Base-by-base conservation (phyloP, 129 eudicot genomes). In the carrot (Daucus carota) region DNA sequence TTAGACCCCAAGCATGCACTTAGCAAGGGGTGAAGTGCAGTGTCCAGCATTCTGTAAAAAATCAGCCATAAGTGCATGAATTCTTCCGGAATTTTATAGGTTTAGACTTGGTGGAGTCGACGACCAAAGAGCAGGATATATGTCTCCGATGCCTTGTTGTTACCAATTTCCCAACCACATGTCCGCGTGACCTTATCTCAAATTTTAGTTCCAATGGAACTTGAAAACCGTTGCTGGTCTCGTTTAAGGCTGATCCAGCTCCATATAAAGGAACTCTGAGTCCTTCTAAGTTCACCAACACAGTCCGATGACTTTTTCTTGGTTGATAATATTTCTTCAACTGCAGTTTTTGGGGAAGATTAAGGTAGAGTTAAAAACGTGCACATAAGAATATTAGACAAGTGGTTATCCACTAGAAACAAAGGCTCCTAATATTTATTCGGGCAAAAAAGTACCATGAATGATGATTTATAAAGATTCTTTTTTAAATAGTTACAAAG, bases 151-250 rank as follows among this genome's bases (percentile, higher is more conserved):
- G 96, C 83, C 79, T 89, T 2, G 94, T 89, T 34, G 82, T 91
- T 72, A 94, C 99, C 75, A 94, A 73, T 69, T 94, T 94, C 38
- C 99, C 99, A 1, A 94, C 96, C 65, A 94, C 96, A 47, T 94
- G 88, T 22, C 99, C 99, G 67, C 84, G 77, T 9, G 99, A 74
- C 41, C 76, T 82, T 54, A 94, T 57, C 73, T 86, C 90, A 74
- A 94, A 89, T 78, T 91, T 80, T 34, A 94, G 80, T 24, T 68
- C 89, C 75, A 91, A 66, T 11, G 97, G 97, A 67, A 91, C 85
- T 75, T 86, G 80, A 45, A 88, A 85, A 24, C 77, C 87, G 29
- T 79, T 85, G 36, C 68, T 74, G 59, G 77, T 68, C 11, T 85
- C 24, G 6, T 73, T 90, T 46, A 52, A 81, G 54, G 75, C 86